Conservation (phyloP, 2,329 filamentous ascomycete genomes). For the Knufia petricola region DNA sequence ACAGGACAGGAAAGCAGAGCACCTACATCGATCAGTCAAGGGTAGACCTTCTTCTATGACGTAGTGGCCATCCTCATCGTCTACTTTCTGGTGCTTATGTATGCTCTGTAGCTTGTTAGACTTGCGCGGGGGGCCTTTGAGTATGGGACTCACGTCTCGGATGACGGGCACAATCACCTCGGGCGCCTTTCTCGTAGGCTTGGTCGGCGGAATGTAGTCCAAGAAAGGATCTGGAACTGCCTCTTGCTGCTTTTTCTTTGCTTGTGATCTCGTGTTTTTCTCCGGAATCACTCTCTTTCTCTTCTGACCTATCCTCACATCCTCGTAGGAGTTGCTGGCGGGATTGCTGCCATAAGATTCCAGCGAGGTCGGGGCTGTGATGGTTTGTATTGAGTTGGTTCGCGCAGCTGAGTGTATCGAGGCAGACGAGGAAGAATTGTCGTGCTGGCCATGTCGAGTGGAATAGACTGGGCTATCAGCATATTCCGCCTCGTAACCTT, state of each 20-base stretch:
- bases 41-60: constrained; percentile 81
- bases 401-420: constrained; percentile 68
- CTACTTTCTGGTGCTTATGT: constrained; percentile 60
- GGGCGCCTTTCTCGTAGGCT: constrained; percentile 81
- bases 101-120: constrained; percentile 31
- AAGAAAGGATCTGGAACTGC: constrained; percentile 60
- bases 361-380: constrained; percentile 76
- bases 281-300: constrained; percentile 69
- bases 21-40: constrained; percentile 81
- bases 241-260: constrained; percentile 67
- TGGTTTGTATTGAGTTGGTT: constrained; percentile 69
- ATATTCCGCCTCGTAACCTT: constrained; percentile 61
- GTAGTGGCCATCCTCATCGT: constrained; percentile 96
- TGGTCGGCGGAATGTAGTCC: constrained; percentile 76
- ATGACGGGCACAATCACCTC: constrained; percentile 58
- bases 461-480: constrained; percentile 64
- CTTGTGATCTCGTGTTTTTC: constrained; percentile 71
- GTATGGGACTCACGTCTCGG: constrained; percentile 44
- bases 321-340: constrained; percentile 51
- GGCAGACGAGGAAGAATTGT: constrained; percentile 56
- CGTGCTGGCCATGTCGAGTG: constrained; percentile 61
- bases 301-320: constrained; percentile 69
- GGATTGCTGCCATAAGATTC: constrained; percentile 51
- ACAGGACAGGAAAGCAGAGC: background rate
- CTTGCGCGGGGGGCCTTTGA: constrained; percentile 3